Conservation (phyloP, 1,139 yeast species). For the Saccharomyces pastorianus region DNA sequence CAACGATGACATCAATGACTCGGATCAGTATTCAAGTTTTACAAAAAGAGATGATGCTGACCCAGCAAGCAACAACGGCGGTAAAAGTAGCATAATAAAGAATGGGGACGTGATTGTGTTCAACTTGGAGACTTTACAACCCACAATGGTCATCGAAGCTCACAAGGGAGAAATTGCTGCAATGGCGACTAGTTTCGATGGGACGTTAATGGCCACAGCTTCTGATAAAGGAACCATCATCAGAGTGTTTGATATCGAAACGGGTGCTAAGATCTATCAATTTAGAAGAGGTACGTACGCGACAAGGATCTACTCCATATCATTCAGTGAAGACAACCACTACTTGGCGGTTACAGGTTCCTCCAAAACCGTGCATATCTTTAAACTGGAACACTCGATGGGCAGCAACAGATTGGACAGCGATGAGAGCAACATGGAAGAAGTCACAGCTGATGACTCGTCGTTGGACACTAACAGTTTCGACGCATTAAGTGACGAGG, state of each 20-base stretch:
- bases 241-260: conserved; percentile 75
- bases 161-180: conserved; percentile 83
- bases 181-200: conserved; percentile 69
- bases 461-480: conserved; percentile 12
- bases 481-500: conserved; percentile 4
- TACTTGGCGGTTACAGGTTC: conserved; percentile 81
- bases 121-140: conserved; percentile 69
- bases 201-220: conserved; percentile 81
- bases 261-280: conserved; percentile 77
- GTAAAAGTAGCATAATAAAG: conserved; percentile 32
- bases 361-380: conserved; percentile 88
- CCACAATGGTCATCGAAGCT: conserved; percentile 84
- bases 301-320: conserved; percentile 74
- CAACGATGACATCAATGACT: not conserved
- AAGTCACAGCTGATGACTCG: conserved; percentile 21
- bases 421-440: conserved; percentile 30
- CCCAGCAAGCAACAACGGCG: conserved; percentile 26
- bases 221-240: conserved; percentile 93
- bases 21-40: not conserved
- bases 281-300: conserved; percentile 94
- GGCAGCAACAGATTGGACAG: conserved; percentile 8
- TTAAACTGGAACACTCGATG: conserved; percentile 42
- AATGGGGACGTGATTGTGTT: conserved; percentile 91
- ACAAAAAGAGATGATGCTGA: conserved; percentile 4
- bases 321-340: conserved; percentile 67